These are phyloP conservation scores for Irineochytrium annulatum DNA, from an alignment of 192 early-diverging fungal genomes.

Conservation along the genomic window DNA sequence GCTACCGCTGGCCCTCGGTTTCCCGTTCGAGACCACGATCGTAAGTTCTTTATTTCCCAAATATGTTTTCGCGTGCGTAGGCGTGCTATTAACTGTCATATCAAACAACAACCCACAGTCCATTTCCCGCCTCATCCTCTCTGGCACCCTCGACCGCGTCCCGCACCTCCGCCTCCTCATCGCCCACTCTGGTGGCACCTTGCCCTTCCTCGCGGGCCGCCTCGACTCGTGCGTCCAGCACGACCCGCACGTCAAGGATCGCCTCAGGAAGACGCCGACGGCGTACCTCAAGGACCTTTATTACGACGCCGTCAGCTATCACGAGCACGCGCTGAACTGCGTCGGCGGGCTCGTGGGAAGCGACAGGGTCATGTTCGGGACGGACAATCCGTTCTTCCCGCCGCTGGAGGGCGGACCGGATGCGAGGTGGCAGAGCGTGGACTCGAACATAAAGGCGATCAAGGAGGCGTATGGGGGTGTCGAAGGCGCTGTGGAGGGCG, in stretches of 20 bases:
- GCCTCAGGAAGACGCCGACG: conserved; percentile 9
- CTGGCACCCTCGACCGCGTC: conserved; percentile 32
- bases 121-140: conserved; percentile 32
- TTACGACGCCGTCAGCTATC: conserved; percentile 19
- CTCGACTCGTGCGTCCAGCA: conserved; percentile 34
- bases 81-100: conserved; percentile 1
- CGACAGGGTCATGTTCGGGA: conserved; percentile 22
- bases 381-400: conserved; percentile 29
- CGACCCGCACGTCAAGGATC: conserved; percentile 15
- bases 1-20: conserved; percentile 34
- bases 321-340: conserved; percentile 3
- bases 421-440: conserved; percentile 11
- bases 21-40: conserved; percentile 31
- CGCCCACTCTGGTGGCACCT: conserved; percentile 35
- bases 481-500: background rate
- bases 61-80: background rate
- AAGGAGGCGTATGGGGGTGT: conserved; percentile 4
- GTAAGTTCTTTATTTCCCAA: background rate
- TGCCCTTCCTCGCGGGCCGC: conserved; percentile 38
- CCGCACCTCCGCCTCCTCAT: conserved; percentile 34
- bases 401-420: conserved; percentile 5
- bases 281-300: conserved; percentile 17
- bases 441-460: conserved; percentile 6
- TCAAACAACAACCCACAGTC: too few species aligned
- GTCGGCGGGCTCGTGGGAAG: conserved; percentile 4